phyloP scores from a whole-genome alignment of 1,139 yeast genomes.

The Magnusiomyces fungicola region DNA sequence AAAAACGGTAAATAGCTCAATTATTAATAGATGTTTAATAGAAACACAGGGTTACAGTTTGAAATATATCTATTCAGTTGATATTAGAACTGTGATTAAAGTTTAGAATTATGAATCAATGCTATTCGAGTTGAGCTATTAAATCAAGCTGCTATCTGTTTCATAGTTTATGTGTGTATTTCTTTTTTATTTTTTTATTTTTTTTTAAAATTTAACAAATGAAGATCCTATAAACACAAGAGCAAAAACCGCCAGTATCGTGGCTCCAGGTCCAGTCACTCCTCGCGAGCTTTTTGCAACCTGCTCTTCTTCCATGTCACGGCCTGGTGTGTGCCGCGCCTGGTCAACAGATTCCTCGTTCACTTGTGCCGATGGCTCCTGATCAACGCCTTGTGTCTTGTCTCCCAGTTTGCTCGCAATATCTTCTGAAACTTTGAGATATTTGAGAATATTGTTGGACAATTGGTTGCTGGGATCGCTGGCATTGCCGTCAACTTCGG shows the following conservation, averaged over 20 bases:
- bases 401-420: neutral
- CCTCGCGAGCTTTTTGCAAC: neutral
- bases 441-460: constrained; percentile 22
- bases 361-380: constrained; percentile 1
- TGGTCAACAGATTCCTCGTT: constrained; percentile 19
- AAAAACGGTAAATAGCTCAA: too few species aligned
- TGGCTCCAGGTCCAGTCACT: neutral
- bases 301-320: neutral
- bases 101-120: too few species aligned
- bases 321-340: neutral
- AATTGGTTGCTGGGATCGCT: constrained; percentile 29
- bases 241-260: neutral
- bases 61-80: too few species aligned
- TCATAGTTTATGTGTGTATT: neutral
- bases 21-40: too few species aligned
- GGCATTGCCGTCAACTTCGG: constrained; percentile 48
- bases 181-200: neutral
- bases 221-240: neutral
- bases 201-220: neutral
- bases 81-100: too few species aligned
- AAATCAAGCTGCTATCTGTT: neutral
- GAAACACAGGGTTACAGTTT: too few species aligned
- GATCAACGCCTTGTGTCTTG: neutral
- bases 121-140: too few species aligned
- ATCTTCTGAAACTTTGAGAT: constrained; percentile 8